Evolutionary conservation across 805 yeast genomes (phyloP), one percentile per base, ranked within the genome.

Genomic region (Starmerella apis): DNA sequence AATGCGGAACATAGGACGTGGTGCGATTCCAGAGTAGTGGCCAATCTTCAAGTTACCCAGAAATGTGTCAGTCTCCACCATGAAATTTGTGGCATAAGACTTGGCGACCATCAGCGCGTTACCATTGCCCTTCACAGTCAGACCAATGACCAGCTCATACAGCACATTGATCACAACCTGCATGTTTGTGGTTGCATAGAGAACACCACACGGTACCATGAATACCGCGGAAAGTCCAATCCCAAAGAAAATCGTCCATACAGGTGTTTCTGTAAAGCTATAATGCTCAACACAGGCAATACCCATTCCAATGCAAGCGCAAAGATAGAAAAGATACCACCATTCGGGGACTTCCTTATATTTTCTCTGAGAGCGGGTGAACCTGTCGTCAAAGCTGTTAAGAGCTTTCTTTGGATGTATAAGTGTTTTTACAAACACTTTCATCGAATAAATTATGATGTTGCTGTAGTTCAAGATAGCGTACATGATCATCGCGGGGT

Each of bases 331-430:
- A 18, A 50, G 20, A 43, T 50, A 50, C 85, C 86, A 80, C 80
- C 81, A 78, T 56, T 79, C 83, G 1, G 94, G 92, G 19, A 80
- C 85, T 55, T 81, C 86, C 33, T 72, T 72, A 56, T 75, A 74
- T 30, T 56, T 54, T 10, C 73, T 56, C 81, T 79, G 79, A 74
- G 79, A 78, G 43, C 67, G 67, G 51, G 80, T 72, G 57, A 77
- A 81, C 2, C 81, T 77, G 57, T 80, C 84, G 19, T 72, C 59
- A 56, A 58, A 67, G 13, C 56, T 58, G 39, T 46, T 62, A 16
- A 65, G 57, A 28, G 70, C 46, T 11, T 71, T 57, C 30, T 58
- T 56, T 52, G 60, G 56, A 27, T 47, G 37, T 4, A 43, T 20
- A 4, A 56, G 7, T 2, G 48, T 47, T 13, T 37, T 25, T 5